These are phyloP conservation scores for Agrostemma githago DNA, from an alignment of 148 eudicot genomes.

Conservation along the genomic window DNA sequence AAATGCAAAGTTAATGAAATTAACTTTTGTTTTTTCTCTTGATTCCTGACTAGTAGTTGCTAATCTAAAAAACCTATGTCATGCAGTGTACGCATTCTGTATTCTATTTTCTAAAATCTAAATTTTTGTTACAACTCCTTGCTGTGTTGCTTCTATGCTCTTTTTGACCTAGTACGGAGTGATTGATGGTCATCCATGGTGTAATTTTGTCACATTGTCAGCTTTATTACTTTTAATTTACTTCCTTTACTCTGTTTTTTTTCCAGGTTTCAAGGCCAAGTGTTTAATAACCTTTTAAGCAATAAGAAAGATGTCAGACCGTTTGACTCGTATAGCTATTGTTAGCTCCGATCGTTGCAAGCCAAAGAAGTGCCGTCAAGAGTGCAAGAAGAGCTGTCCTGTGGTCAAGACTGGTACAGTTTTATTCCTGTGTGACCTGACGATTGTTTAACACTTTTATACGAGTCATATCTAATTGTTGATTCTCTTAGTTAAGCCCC, in stretches of 20 bases:
- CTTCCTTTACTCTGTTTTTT: not conserved
- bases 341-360: constrained; percentile 96
- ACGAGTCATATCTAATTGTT: not conserved
- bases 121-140: not conserved
- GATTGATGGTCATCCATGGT: not conserved
- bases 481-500: not conserved
- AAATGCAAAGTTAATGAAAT: no score
- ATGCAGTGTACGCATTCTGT: not conserved
- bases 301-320: constrained; percentile 62
- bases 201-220: not conserved
- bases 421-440: not conserved
- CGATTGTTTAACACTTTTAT: not conserved
- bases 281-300: constrained; percentile 2
- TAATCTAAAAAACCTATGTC: no score
- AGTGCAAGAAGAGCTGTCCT: constrained; percentile 96
- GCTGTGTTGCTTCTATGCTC: not conserved
- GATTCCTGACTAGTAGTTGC: no score
- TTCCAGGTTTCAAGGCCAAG: constrained; percentile 10
- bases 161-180: not conserved
- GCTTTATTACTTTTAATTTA: not conserved
- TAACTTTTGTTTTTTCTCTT: no score
- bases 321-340: constrained; percentile 91
- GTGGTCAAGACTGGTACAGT: constrained; percentile 84
- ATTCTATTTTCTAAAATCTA: not conserved
- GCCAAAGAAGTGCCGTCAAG: constrained; percentile 98